A percentile compares a stretch with the other conserved stretches of the same genome.
Evolutionary conservation across 441 rosid genomes (phyloP).

Genomic region (Cnidoscolus chayamansa): DNA sequence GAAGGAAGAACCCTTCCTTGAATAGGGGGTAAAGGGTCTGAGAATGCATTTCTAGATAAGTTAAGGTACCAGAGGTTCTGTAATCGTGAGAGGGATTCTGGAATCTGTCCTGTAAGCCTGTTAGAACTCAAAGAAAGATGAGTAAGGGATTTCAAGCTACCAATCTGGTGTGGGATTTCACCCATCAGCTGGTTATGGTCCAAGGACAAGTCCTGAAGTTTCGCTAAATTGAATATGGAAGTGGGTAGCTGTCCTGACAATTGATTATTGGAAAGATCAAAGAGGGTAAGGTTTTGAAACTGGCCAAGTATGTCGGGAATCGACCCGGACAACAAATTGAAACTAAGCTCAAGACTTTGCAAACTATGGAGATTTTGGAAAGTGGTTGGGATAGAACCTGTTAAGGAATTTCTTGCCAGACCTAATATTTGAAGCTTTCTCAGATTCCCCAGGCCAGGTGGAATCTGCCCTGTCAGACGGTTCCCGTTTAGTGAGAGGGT

Average conservation of each 20-base stretch:
- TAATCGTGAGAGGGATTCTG: slow-evolving; percentile 56
- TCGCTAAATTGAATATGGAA: slow-evolving; percentile 56
- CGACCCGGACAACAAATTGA: slow-evolving; percentile 61
- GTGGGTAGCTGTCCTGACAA: slow-evolving; percentile 58
- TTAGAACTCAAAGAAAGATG: slow-evolving; percentile 63
- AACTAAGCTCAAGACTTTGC: slow-evolving; percentile 78
- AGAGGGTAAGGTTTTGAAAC: slow-evolving; percentile 46
- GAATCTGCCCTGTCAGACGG: slow-evolving; percentile 59
- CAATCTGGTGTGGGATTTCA: slow-evolving; percentile 58
- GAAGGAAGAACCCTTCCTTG: slow-evolving; percentile 58
- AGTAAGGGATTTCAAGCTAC: slow-evolving; percentile 59
- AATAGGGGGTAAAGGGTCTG: slow-evolving; percentile 64
- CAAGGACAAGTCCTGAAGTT: slow-evolving; percentile 60
- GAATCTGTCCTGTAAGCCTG: slow-evolving; percentile 63
- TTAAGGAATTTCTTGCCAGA: slow-evolving; percentile 56
- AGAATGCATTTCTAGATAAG: slow-evolving; percentile 69
- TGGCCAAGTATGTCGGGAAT: slow-evolving; percentile 57
- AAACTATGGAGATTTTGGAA: slow-evolving; percentile 44
- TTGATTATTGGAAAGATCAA: slow-evolving; percentile 66
- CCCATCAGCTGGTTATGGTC: slow-evolving; percentile 65
- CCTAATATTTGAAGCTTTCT: slow-evolving; percentile 41
- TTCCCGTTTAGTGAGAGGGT: slow-evolving; percentile 66
- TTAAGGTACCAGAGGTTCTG: slow-evolving; percentile 88
- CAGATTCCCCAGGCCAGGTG: slow-evolving; percentile 58
- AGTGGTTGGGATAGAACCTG: slow-evolving; percentile 66